Evolutionary conservation across 2,329 filamentous ascomycete genomes (phyloP).

Genomic region (Phaeosphaeriaceae sp.): DNA sequence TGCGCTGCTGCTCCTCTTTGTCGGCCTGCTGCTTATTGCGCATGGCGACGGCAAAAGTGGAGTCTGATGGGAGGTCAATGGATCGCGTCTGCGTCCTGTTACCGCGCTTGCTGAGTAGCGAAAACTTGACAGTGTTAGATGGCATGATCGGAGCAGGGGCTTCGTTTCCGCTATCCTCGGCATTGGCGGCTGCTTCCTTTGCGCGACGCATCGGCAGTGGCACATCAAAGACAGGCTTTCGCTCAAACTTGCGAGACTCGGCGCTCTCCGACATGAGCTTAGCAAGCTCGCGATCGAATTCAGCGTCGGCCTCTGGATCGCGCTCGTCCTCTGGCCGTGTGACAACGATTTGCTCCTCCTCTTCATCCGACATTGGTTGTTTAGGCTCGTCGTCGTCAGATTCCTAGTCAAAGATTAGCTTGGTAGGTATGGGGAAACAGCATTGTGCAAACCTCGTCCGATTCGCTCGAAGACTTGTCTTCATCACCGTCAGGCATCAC

Average conservation of each 20-base stretch:
- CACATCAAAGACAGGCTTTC: conserved; percentile 94
- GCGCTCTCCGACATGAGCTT: conserved; percentile 98
- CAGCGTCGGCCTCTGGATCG: conserved; percentile 92
- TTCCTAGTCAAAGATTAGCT: conserved; percentile 39
- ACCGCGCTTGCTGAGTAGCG: conserved; percentile 91
- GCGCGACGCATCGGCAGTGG: conserved; percentile 85
- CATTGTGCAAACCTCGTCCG: conserved; percentile 60
- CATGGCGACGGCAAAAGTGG: conserved; percentile 94
- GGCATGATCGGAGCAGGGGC: conserved; percentile 44
- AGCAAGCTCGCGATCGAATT: conserved; percentile 96
- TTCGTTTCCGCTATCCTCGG: conserved; percentile 52
- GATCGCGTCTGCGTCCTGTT: conserved; percentile 95
- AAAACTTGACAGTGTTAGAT: conserved; percentile 87
- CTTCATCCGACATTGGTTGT: conserved; percentile 70
- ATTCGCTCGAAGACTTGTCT: conserved; percentile 58
- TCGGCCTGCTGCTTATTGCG: conserved; percentile 94
- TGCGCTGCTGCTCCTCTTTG: conserved; percentile 94
- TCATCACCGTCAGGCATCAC: conserved; percentile 61
- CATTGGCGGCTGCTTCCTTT: conserved; percentile 62
- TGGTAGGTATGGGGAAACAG: background rate
- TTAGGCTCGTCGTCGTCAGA: conserved; percentile 55
- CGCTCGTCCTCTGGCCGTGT: conserved; percentile 88
- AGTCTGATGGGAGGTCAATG: conserved; percentile 88
- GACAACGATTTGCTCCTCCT: conserved; percentile 89
- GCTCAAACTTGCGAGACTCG: conserved; percentile 94